A percentile compares a stretch with the other conserved stretches of the same genome.
Conservation (phyloP, 805 yeast genomes). For the Schwanniomyces vanrijiae region DNA sequence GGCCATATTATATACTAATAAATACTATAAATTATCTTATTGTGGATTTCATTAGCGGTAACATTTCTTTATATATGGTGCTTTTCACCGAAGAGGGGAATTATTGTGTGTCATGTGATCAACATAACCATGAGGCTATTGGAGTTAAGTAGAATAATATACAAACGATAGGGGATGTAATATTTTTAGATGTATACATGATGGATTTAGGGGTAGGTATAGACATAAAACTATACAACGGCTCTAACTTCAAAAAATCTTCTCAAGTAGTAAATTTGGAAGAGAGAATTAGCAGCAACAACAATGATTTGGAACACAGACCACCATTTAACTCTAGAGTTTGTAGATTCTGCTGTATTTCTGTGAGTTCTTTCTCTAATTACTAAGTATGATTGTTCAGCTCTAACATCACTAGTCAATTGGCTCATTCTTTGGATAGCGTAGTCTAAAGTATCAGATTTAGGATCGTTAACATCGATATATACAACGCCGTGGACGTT, state of each 20-base stretch:
- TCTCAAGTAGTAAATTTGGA: constrained; percentile 91
- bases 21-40: not conserved
- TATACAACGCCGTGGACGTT: constrained; percentile 92
- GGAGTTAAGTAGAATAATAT: not conserved
- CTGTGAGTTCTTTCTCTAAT: constrained; percentile 97
- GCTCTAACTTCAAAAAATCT: constrained; percentile 95
- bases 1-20: constrained; percentile 22
- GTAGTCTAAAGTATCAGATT: constrained; percentile 76
- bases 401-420: constrained; percentile 81
- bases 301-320: constrained; percentile 85
- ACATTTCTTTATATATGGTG: not conserved
- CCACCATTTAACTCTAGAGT: constrained; percentile 98
- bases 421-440: constrained; percentile 76
- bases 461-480: constrained; percentile 75
- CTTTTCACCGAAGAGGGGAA: constrained; percentile 2
- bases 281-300: constrained; percentile 81
- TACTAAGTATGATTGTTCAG: constrained; percentile 89
- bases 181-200: not conserved
- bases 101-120: not conserved
- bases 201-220: not conserved
- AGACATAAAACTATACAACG: constrained; percentile 50
- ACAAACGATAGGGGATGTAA: not conserved
- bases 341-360: constrained; percentile 97
- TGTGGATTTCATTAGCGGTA: not conserved
- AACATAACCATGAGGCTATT: not conserved